phyloP scores from a whole-genome alignment of 2,329 filamentous ascomycete species.

The Fusarium buxicola region DNA sequence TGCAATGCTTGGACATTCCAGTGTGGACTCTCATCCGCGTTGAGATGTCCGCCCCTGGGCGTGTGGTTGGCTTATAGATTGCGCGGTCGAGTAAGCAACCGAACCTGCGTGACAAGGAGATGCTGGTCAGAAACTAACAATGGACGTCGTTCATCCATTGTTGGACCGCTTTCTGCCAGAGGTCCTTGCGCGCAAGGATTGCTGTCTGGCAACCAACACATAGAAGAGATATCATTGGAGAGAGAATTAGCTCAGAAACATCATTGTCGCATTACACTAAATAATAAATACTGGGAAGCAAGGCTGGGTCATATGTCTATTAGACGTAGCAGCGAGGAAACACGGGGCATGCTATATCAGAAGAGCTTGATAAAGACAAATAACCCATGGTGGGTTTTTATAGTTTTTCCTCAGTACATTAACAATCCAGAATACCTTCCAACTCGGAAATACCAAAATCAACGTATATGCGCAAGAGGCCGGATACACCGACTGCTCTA shows the following conservation, averaged over 20 bases:
- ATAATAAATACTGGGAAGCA: conserved; percentile 4
- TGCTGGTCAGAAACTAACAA: neutral
- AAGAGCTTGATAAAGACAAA: conserved; percentile 43
- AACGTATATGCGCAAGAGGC: conserved; percentile 48
- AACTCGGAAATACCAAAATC: conserved; percentile 44
- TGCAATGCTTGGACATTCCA: conserved; percentile 29
- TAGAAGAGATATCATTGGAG: no score
- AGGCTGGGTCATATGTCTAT: conserved; percentile 46
- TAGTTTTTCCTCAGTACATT: conserved; percentile 47
- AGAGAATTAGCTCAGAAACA: no score
- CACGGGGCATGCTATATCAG: conserved; percentile 44
- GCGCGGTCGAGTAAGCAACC: conserved; percentile 1
- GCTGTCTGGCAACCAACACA: no score
- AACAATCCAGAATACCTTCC: conserved; percentile 48
- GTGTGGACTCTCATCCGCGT: neutral
- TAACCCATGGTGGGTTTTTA: conserved; percentile 45
- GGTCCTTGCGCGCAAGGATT: no score
- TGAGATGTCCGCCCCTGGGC: neutral
- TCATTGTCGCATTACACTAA: conserved; percentile 24
- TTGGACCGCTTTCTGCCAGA: neutral
- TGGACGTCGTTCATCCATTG: neutral
- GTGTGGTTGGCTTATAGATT: conserved; percentile 3
- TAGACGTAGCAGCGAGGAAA: conserved; percentile 44
- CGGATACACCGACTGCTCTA: conserved; percentile 42
- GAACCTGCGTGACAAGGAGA: conserved; percentile 9